Percentiles rank a stretch among this genome's conserved stretches.
These are phyloP conservation scores for Kwoniella sp. DNA, from an alignment of 768 basidiomycete genomes.

Conservation along the genomic window DNA sequence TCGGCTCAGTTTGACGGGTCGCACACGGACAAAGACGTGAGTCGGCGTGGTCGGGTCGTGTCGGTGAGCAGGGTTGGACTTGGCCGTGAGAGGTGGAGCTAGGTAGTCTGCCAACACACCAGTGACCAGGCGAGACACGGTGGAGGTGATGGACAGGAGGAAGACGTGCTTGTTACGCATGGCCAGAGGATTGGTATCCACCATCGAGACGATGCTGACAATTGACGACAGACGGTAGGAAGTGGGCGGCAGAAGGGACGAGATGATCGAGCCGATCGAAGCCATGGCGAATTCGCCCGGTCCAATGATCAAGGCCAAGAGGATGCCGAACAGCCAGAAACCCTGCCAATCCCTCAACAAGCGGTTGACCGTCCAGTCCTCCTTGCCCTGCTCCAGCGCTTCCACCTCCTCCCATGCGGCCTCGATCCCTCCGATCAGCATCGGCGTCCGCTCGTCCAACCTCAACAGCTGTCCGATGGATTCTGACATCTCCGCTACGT, in stretches of 20 bases:
- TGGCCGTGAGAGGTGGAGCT: constrained; percentile 28
- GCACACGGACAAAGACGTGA: constrained; percentile 30
- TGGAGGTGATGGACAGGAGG: constrained; percentile 44
- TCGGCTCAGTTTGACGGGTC: constrained; percentile 23
- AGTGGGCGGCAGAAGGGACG: constrained; percentile 39
- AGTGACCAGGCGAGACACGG: constrained; percentile 39
- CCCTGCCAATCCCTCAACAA: constrained; percentile 42
- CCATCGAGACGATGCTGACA: not conserved
- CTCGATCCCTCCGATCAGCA: constrained; percentile 47
- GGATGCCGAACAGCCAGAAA: constrained; percentile 45
- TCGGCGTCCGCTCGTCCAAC: constrained; percentile 44
- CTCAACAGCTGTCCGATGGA: constrained; percentile 36
- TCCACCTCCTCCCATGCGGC: constrained; percentile 45
- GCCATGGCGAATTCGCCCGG: constrained; percentile 48
- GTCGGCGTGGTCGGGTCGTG: constrained; percentile 20
- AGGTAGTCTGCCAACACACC: constrained; percentile 45
- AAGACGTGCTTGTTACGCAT: constrained; percentile 47
- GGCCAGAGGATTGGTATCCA: constrained; percentile 18
- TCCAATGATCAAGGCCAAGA: constrained; percentile 48
- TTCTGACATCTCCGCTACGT: constrained; percentile 3
- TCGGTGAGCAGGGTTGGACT: constrained; percentile 15
- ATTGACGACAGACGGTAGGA: not conserved
- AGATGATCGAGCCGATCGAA: constrained; percentile 47
- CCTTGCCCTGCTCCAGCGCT: constrained; percentile 30
- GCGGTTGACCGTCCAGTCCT: constrained; percentile 33